These are phyloP conservation scores for Rhizoctonia solani DNA, from an alignment of 1,284 basidiomycete genomes.

Conservation along the genomic window DNA sequence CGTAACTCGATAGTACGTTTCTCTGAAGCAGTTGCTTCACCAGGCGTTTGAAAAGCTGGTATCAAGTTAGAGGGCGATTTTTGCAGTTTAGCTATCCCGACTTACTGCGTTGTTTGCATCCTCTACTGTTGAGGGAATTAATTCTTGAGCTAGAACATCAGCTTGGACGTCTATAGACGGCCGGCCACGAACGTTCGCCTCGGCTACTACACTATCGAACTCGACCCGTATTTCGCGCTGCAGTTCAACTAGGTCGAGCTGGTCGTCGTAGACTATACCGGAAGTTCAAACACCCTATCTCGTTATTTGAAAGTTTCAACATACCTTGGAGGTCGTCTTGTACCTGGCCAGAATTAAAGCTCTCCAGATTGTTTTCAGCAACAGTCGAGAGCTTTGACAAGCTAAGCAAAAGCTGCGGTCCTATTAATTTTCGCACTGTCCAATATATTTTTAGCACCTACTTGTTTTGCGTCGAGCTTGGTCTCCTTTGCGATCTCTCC, in stretches of 20 bases:
- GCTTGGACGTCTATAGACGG: slow-evolving; percentile 65
- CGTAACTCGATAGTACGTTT: slow-evolving; percentile 67
- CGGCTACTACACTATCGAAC: slow-evolving; percentile 50
- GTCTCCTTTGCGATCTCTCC: slow-evolving; percentile 60
- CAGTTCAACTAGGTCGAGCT: slow-evolving; percentile 73
- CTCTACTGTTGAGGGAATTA: slow-evolving; percentile 46
- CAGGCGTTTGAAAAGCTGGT: slow-evolving; percentile 65
- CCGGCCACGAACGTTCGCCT: slow-evolving; percentile 53
- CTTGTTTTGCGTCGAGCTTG: slow-evolving; percentile 73
- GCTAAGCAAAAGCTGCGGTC: slow-evolving; percentile 78
- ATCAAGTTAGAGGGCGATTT: too few species aligned
- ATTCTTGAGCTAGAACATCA: slow-evolving; percentile 52
- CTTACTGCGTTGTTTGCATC: slow-evolving; percentile 27
- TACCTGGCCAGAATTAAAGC: slow-evolving; percentile 23
- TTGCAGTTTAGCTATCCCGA: too few species aligned
- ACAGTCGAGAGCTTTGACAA: slow-evolving; percentile 87
- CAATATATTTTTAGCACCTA: slow-evolving; percentile 50
- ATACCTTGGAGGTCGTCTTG: slow-evolving; percentile 3
- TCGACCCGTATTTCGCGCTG: slow-evolving; percentile 66
- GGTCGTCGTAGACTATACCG: slow-evolving; percentile 67
- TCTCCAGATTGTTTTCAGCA: slow-evolving; percentile 60
- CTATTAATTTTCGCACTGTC: slow-evolving; percentile 16
- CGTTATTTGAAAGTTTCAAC: slow-evolving; percentile 33
- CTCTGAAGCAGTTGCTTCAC: slow-evolving; percentile 57
- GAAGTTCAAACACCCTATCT: slow-evolving; percentile 54